Conservation (phyloP, 179 eudicot species). For the Drosera spatulata region DNA sequence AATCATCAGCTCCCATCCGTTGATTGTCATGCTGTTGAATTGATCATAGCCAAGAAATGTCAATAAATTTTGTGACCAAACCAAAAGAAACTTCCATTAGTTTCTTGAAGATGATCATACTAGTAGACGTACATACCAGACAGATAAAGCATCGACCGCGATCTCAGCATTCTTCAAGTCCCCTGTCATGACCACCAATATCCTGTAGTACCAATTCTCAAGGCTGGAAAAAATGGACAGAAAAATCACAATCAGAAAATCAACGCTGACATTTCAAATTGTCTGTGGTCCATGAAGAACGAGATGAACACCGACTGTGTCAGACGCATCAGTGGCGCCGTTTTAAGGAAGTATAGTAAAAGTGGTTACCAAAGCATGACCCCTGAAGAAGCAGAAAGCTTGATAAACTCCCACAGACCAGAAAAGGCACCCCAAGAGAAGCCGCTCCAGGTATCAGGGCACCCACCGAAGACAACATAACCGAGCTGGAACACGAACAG, state of each 20-base stretch:
- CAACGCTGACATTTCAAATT: neutral
- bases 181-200: constrained; percentile 45
- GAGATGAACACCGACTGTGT: too few relatives aligned
- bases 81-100: neutral
- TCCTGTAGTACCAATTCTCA: constrained; percentile 63
- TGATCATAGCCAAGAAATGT: neutral
- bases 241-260: neutral
- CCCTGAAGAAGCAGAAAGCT: constrained; percentile 31
- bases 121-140: constrained; percentile 23
- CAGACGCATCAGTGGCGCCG: neutral
- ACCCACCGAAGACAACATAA: constrained; percentile 23
- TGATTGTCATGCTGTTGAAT: constrained; percentile 47
- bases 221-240: constrained; percentile 13
- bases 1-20: constrained; percentile 73
- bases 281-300: too few relatives aligned
- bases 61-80: neutral
- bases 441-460: constrained; percentile 32
- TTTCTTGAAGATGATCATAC: too few relatives aligned
- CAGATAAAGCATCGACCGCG: constrained; percentile 47
- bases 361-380: constrained; percentile 30
- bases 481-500: constrained; percentile 11
- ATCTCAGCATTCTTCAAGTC: constrained; percentile 29
- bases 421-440: constrained; percentile 24
- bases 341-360: too few relatives aligned
- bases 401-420: constrained; percentile 32